Percentiles rank a stretch among this genome's conserved stretches.
phyloP scores from a whole-genome alignment of 2,329 filamentous ascomycete genomes.

The Stromatinia cepivora region DNA sequence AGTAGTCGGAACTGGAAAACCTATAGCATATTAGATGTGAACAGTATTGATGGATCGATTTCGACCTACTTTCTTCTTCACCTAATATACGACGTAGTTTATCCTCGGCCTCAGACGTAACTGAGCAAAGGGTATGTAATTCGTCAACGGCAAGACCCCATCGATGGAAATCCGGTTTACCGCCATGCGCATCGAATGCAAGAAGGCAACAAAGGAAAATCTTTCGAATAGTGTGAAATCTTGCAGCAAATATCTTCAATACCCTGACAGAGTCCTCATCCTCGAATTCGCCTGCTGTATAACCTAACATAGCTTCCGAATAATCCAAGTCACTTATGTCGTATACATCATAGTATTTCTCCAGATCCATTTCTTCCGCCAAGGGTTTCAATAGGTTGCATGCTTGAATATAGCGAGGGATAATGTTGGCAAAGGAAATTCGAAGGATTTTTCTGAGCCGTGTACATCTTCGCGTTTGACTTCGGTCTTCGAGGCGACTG shows the following conservation, averaged over 20 bases:
- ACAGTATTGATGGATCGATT: slow-evolving; percentile 7
- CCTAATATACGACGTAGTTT: slow-evolving; percentile 68
- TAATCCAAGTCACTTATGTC: slow-evolving; percentile 75
- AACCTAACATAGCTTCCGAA: slow-evolving; percentile 65
- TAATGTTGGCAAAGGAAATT: slow-evolving; percentile 65
- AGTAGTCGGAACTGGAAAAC: slow-evolving; percentile 55
- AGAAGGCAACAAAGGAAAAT: slow-evolving; percentile 86
- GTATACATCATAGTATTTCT: slow-evolving; percentile 91
- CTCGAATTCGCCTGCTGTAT: slow-evolving; percentile 67
- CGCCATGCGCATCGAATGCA: slow-evolving; percentile 79
- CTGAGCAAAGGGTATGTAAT: slow-evolving; percentile 63
- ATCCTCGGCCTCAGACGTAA: slow-evolving; percentile 62
- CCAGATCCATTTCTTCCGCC: slow-evolving; percentile 76
- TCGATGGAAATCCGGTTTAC: slow-evolving; percentile 71
- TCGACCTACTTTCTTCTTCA: slow-evolving; percentile 73
- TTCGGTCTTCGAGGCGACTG: slow-evolving; percentile 81
- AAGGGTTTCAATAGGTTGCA: slow-evolving; percentile 69
- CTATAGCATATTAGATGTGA: slow-evolving; percentile 43
- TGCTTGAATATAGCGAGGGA: slow-evolving; percentile 71
- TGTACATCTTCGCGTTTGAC: slow-evolving; percentile 75
- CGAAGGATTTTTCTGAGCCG: slow-evolving; percentile 76
- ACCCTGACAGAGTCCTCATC: slow-evolving; percentile 76
- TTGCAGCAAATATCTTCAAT: slow-evolving; percentile 77
- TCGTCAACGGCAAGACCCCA: slow-evolving; percentile 79
- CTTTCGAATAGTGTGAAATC: slow-evolving; percentile 78